Base-by-base conservation (phyloP, 257 asterid species). In the Nicotiana otophora region DNA sequence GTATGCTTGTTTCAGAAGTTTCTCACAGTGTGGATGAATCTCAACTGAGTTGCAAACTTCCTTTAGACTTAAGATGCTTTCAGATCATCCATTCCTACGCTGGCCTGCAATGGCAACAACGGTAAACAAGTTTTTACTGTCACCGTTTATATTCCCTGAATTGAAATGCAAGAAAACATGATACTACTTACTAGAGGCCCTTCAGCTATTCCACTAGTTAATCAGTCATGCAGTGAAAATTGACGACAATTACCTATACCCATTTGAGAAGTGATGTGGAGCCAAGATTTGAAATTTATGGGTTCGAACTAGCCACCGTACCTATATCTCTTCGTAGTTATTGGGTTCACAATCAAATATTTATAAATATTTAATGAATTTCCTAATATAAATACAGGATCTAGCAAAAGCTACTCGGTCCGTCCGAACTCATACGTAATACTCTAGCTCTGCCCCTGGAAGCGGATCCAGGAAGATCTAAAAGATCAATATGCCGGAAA, bases 21-120 rank as follows among this genome's bases (percentile, higher is more conserved):
- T 28, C 64, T 81, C 61, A 36, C 55, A 64, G 51, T 28, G 51
- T 31, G 19, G 31, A 30, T 81, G 23, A 60, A 53, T 81, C 67
- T 53, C 63, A 10, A 60, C n/a, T 30, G 55, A 81, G 54, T 34
- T 60, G 63, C 60, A 83, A 82, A 70, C 72, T 54, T 58, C 64
- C 84, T 79, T 81, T 61, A 77, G 39, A 23, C 78, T 88, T 92
- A 94, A 70, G 98, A 96, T 83, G 97, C 98, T 89, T 94, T 94
- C n/a, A 96, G 94, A 79, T 83, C 94, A 86, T 96, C 97, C 90
- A 96, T 81, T 81, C 98, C 97, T 65, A 96, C 93, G 66, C 95
- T 92, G 77, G 98, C 98, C 99, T 96, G 98, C 85, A 74, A 84
- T 26, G 67, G 46, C 55, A 63, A 83, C 54, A 58, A 84, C 48